These are phyloP conservation scores for Penicillium simplicissimum DNA, from an alignment of 495 filamentous ascomycete genomes.

Conservation along the genomic window DNA sequence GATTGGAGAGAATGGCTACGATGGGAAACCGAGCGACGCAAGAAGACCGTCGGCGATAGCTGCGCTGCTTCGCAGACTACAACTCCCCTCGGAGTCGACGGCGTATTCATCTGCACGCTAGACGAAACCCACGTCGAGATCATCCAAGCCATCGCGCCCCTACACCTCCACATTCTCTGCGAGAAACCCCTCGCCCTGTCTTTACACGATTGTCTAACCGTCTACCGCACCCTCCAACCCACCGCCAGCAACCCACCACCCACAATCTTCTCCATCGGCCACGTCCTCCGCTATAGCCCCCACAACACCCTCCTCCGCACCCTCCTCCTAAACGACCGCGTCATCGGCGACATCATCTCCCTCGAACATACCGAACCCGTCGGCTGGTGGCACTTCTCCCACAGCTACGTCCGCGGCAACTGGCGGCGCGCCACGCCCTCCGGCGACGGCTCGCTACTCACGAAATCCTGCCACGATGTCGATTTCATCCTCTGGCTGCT, in stretches of 20 bases:
- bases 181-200: slow-evolving; percentile 90
- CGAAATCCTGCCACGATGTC: slow-evolving; percentile 94
- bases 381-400: slow-evolving; percentile 94
- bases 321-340: slow-evolving; percentile 65
- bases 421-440: slow-evolving; percentile 74
- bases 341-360: slow-evolving; percentile 82
- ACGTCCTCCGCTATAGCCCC: slow-evolving; percentile 79
- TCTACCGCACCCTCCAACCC: slow-evolving; percentile 59
- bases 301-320: slow-evolving; percentile 84
- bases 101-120: slow-evolving; percentile 81
- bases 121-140: slow-evolving; percentile 86
- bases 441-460: slow-evolving; percentile 65
- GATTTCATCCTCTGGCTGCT: slow-evolving; percentile 86
- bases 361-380: slow-evolving; percentile 92
- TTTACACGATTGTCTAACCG: slow-evolving; percentile 70
- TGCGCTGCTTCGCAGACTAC: not conserved
- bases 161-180: slow-evolving; percentile 82
- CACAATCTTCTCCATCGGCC: slow-evolving; percentile 74
- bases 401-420: slow-evolving; percentile 91
- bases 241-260: slow-evolving; percentile 8
- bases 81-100: slow-evolving; percentile 58
- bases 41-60: slow-evolving; percentile 2
- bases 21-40: slow-evolving; percentile 61
- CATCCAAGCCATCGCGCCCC: slow-evolving; percentile 64
- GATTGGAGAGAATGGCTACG: slow-evolving; percentile 73